phyloP scores from a whole-genome alignment of 139 green algal species.

The Volvox reticuliferus region DNA sequence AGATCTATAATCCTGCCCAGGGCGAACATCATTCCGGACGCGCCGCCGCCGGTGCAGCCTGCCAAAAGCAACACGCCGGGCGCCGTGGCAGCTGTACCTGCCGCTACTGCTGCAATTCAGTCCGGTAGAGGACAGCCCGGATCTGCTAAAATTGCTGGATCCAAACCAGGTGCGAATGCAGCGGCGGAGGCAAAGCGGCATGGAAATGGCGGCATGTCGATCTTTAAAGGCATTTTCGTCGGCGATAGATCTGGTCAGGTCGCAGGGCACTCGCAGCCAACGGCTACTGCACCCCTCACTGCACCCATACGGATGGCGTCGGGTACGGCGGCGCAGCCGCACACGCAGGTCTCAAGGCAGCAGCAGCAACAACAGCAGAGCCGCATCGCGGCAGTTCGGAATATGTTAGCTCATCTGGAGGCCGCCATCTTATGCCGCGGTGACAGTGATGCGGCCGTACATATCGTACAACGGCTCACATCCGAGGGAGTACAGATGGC shows the following conservation, averaged over 20 bases:
- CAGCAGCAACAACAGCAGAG: slow-evolving; percentile 1
- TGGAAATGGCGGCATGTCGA: background rate
- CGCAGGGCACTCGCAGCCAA: background rate
- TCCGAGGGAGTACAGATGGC: background rate
- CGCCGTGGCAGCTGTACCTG: background rate
- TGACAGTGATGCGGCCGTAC: background rate
- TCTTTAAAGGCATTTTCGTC: slow-evolving; percentile 26
- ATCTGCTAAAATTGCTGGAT: background rate
- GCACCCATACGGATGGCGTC: background rate
- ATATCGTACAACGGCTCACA: background rate
- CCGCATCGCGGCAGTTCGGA: background rate
- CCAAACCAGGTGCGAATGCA: background rate
- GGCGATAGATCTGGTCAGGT: background rate
- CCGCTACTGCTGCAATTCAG: background rate
- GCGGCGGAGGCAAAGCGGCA: background rate
- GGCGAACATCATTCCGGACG: background rate
- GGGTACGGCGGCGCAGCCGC: background rate
- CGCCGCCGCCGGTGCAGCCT: background rate
- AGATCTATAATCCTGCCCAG: background rate
- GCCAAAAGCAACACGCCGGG: background rate
- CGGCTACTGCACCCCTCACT: background rate
- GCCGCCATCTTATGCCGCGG: background rate
- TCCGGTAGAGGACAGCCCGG: too few species aligned
- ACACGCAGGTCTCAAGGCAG: background rate
- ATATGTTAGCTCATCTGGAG: background rate